phyloP scores from a whole-genome alignment of 2,329 filamentous ascomycete genomes.

The Neofusicoccum kwambonambiense region DNA sequence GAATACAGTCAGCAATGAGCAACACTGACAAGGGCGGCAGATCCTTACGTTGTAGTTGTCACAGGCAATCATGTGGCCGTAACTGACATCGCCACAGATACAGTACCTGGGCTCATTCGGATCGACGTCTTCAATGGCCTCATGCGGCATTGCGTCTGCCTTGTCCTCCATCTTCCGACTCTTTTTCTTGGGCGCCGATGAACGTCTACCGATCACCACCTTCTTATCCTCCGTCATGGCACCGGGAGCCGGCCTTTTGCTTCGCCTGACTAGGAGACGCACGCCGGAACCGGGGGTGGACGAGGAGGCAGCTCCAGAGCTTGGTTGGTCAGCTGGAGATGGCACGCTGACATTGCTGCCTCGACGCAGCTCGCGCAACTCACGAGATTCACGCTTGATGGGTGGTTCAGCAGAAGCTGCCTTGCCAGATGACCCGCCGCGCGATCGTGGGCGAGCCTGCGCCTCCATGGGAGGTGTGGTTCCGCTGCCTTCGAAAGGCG shows the following conservation, averaged over 20 bases:
- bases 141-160: constrained; percentile 38
- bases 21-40: constrained; percentile 14
- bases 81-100: constrained; percentile 75
- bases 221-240: constrained; percentile 64
- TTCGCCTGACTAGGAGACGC: constrained; percentile 39
- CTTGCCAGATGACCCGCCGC: constrained; percentile 33
- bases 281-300: constrained; percentile 36
- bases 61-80: constrained; percentile 79
- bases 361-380: constrained; percentile 41
- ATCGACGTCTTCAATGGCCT: constrained; percentile 53
- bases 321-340: constrained; percentile 24
- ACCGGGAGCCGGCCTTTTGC: constrained; percentile 70
- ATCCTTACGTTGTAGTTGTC: constrained; percentile 71
- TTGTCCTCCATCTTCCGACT: constrained; percentile 59
- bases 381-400: constrained; percentile 36
- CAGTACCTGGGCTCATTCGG: constrained; percentile 76
- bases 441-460: constrained; percentile 34
- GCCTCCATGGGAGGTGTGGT: constrained; percentile 24
- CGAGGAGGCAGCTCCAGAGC: constrained; percentile 16
- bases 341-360: constrained; percentile 47
- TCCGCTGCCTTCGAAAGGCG: not conserved
- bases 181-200: constrained; percentile 59
- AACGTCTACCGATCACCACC: constrained; percentile 65
- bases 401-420: constrained; percentile 51
- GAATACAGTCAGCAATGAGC: not conserved